Evolutionary conservation across 73 alveolate species (phyloP).

Genomic region (Blepharisma japonicum): DNA sequence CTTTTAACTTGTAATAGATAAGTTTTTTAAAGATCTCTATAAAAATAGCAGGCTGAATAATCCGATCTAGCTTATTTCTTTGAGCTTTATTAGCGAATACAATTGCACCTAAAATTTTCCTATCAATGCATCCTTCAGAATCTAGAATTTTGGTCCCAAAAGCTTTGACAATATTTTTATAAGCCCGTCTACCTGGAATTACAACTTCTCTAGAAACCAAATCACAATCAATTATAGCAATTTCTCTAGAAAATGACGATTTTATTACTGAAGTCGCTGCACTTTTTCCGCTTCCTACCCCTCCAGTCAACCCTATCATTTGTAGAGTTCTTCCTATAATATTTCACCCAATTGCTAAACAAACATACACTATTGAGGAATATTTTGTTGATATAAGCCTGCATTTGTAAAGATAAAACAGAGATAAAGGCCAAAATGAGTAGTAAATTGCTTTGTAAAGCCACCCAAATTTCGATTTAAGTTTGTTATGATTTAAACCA

Average conservation of each 20-base stretch:
- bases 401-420: no score
- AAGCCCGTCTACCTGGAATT: constrained; percentile 52
- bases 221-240: constrained; percentile 74
- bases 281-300: constrained; percentile 83
- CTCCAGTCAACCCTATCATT: constrained; percentile 68
- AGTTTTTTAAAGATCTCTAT: constrained; percentile 49
- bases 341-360: neutral
- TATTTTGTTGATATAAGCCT: no score
- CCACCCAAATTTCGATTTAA: no score
- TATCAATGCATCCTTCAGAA: constrained; percentile 59
- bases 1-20: constrained; percentile 46
- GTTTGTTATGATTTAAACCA: no score
- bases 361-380: no score
- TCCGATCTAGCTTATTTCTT: constrained; percentile 45
- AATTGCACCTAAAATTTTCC: constrained; percentile 62
- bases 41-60: constrained; percentile 62
- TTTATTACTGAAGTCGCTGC: constrained; percentile 55
- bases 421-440: no score
- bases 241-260: constrained; percentile 20
- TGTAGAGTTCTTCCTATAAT: constrained; percentile 46
- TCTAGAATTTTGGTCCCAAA: constrained; percentile 64
- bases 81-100: constrained; percentile 52
- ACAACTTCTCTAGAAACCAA: constrained; percentile 71
- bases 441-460: no score
- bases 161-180: constrained; percentile 36